Base-by-base conservation (phyloP, 176 grass and related monocot species). In the Carex myosuroides region DNA sequence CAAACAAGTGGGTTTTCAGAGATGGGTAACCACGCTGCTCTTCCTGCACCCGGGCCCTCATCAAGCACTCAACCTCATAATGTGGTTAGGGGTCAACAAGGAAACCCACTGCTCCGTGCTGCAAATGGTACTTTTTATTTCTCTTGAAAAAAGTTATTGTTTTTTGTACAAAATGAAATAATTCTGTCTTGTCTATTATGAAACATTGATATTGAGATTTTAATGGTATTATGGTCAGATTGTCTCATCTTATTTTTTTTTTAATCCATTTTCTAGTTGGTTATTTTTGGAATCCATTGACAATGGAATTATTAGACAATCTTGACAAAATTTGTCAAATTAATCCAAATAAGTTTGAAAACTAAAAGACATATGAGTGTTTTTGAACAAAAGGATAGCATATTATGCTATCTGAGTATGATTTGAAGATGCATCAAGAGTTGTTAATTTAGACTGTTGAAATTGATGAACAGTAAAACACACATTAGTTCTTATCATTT, bases 11-110 rank as follows among this genome's bases (percentile, higher is more conserved):
- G 87, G 11, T 90, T 90, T 84, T 78, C 86, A 85, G 90, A 89
- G 56, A 87, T 89, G 62, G 86, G 85, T 73, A 90, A 87, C 67
- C 86, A 88, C 85, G 20, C 33, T 80, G 70, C 87, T 50, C 57
- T 83, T 83, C 21, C 61, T 68, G 80, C 63, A 0, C 20, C 80
- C 12, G 62, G 62, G 41, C 73, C 73, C 70, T 68, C 87, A 85
- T 91, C 92, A 75, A 91, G 79, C 60, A 85, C 62, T 88, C 93
- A 94, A 87, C 63, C 84, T 24, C 84, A 85, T 66, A 88, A 91
- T 85, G 84, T 94, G 72, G 88, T 87, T 82, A 73, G 82, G 58
- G 88, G 64, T 67, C 88, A 89, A 72, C 87, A 90, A 87, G 86
- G 84, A 87, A 89, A 92, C 64, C 90, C 41, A 48, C 53, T 89